A percentile compares a stretch with the other conserved stretches of the same genome.
These are phyloP conservation scores for Aspergillus intermedius DNA, from an alignment of 2,329 filamentous ascomycete species.

Conservation along the genomic window DNA sequence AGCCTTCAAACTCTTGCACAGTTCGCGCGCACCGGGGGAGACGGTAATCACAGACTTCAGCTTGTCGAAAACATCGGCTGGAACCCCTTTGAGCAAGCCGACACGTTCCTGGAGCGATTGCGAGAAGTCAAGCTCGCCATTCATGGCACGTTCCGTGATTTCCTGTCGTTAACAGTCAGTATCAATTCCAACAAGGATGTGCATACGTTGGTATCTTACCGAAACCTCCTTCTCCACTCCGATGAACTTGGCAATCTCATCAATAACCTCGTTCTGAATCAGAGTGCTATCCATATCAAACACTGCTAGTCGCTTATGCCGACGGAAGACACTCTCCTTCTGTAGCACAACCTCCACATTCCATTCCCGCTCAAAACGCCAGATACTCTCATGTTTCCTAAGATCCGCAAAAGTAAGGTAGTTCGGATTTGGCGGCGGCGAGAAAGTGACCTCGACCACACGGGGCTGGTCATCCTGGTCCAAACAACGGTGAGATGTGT, in stretches of 20 bases:
- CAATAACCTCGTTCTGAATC: slow-evolving; percentile 96
- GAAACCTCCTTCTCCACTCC: slow-evolving; percentile 78
- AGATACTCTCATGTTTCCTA: slow-evolving; percentile 73
- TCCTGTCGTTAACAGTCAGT: slow-evolving; percentile 35
- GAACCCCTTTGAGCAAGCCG: slow-evolving; percentile 71
- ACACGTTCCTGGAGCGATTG: slow-evolving; percentile 75
- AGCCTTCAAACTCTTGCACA: slow-evolving; percentile 67
- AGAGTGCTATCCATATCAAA: slow-evolving; percentile 99
- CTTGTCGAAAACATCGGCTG: slow-evolving; percentile 69
- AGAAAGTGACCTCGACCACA: slow-evolving; percentile 49
- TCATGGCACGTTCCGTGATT: slow-evolving; percentile 92
- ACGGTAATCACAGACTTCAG: slow-evolving; percentile 70
- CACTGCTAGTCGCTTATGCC: slow-evolving; percentile 78
- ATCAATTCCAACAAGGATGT: neutral
- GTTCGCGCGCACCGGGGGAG: slow-evolving; percentile 69
- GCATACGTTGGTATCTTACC: slow-evolving; percentile 27
- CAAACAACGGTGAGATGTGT: slow-evolving; percentile 43
- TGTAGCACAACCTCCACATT: slow-evolving; percentile 80
- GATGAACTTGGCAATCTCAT: slow-evolving; percentile 80
- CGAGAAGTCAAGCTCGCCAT: slow-evolving; percentile 89
- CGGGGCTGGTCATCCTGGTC: slow-evolving; percentile 43
- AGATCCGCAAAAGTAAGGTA: slow-evolving; percentile 57
- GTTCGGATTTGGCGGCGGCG: slow-evolving; percentile 43
- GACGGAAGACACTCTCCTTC: slow-evolving; percentile 63
- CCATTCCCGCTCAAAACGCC: slow-evolving; percentile 81